These are phyloP conservation scores for Suhomyces choctaworum DNA, from an alignment of 1,139 yeast genomes.

Conservation along the genomic window DNA sequence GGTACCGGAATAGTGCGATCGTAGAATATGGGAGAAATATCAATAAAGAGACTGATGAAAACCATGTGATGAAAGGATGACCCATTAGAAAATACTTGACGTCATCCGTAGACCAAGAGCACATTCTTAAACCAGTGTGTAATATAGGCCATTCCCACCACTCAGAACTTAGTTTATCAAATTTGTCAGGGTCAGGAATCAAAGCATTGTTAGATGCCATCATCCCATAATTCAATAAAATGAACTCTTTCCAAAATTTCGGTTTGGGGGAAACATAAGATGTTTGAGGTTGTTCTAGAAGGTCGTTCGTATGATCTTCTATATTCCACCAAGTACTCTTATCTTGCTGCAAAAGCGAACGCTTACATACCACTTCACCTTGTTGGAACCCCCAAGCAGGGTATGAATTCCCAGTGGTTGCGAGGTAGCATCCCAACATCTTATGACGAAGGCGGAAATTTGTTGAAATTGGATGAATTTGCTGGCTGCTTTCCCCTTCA, in stretches of 20 bases:
- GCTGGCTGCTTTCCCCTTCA: constrained; percentile 39
- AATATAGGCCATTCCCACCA: constrained; percentile 87
- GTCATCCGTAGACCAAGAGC: constrained; percentile 55
- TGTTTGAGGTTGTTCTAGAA: constrained; percentile 36
- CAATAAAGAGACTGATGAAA: constrained; percentile 38
- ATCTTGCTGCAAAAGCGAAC: constrained; percentile 50
- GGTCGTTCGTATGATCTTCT: constrained; percentile 61
- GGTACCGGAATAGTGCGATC: constrained; percentile 27
- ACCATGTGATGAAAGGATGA: constrained; percentile 68
- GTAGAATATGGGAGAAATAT: constrained; percentile 23
- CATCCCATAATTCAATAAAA: constrained; percentile 73
- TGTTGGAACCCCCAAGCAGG: constrained; percentile 84
- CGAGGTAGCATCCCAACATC: constrained; percentile 67
- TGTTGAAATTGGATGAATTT: constrained; percentile 68
- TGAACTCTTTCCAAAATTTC: constrained; percentile 67
- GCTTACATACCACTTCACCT: constrained; percentile 74
- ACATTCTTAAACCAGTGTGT: constrained; percentile 65
- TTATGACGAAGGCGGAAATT: constrained; percentile 64
- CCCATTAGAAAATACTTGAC: constrained; percentile 64
- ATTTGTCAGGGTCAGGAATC: constrained; percentile 69
- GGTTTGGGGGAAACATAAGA: constrained; percentile 65
- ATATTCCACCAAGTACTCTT: constrained; percentile 81
- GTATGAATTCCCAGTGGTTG: constrained; percentile 68
- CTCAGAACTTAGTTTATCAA: constrained; percentile 60
- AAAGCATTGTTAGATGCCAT: constrained; percentile 76